Evolutionary conservation across 768 basidiomycete species (phyloP), one percentile per base, ranked within the genome.

Genomic region (Pholiota conissans): DNA sequence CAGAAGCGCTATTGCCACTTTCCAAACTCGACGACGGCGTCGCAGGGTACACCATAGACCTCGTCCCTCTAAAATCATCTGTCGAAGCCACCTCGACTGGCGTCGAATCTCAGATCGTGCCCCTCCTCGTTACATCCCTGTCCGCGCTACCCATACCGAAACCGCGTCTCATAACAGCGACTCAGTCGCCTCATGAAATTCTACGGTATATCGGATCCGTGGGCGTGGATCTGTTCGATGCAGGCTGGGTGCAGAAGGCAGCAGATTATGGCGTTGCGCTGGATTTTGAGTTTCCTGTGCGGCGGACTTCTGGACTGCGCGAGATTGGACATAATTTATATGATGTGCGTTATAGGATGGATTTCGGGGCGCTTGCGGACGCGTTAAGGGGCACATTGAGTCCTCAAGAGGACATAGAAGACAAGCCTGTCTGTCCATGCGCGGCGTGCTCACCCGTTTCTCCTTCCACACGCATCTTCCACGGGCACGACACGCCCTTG

Each of bases 251-350:
- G 0, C 82, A 86, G 58, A 70, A 75, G 3, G 85, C 87, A 0
- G 90, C 90, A 0, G 79, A 84, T 51, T 61, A 83, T 2, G 93
- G 93, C 11, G 73, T 94, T 14, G 90, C 87, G 0, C 74, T 95
- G 6, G 93, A 94, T 64, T 93, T 95, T 67, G 66, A 64, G 3
- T 94, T 95, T 67, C 92, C 90, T 0, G 78, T 70, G 0, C 58
- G 61, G 26, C 37, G 26, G 51, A 46, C n/a, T 24, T 2, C 34
- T 35, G 53, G 69, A 14, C 76, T 70, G 61, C 61, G 60, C 8
- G 77, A 84, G 40, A 62, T 93, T 7, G 93, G 91, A 0, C 85
- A 90, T 61, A 93, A 93, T 60, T 68, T 95, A 3, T 95, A 90
- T 63, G 75, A 84, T 45, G 42, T 66, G 4, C 45, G 56, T 1